A percentile compares a stretch with the other conserved stretches of the same genome.
Conservation (phyloP, 768 basidiomycete species). For the Boletales sp. region DNA sequence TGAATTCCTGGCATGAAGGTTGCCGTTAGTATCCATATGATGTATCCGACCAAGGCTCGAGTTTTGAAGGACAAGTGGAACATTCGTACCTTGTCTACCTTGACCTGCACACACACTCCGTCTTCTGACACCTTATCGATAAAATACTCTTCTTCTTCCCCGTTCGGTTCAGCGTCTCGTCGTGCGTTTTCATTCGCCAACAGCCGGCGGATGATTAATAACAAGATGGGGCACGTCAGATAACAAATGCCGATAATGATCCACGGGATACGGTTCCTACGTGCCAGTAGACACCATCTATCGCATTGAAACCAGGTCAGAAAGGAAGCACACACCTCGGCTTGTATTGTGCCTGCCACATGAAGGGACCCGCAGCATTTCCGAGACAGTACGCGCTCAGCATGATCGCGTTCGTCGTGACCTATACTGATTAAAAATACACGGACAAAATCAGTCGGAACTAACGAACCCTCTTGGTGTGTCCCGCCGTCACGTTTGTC, state of each 20-base stretch:
- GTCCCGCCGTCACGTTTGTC: slow-evolving; percentile 61
- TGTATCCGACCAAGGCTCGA: neutral
- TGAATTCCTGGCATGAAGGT: slow-evolving; percentile 46
- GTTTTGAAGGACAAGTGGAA: neutral
- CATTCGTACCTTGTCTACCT: slow-evolving; percentile 57
- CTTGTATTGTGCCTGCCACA: slow-evolving; percentile 69
- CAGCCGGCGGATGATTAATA: slow-evolving; percentile 49
- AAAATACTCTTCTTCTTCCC: slow-evolving; percentile 56
- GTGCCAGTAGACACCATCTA: neutral
- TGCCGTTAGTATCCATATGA: too few relatives aligned
- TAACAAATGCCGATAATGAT: slow-evolving; percentile 69
- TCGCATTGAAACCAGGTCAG: neutral
- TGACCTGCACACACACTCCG: slow-evolving; percentile 51
- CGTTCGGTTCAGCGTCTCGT: slow-evolving; percentile 56
- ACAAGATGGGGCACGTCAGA: slow-evolving; percentile 43
- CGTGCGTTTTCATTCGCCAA: slow-evolving; percentile 60
- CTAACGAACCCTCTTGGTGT: slow-evolving; percentile 64
- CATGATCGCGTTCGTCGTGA: slow-evolving; percentile 61
- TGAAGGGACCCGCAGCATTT: slow-evolving; percentile 70
- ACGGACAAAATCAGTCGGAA: slow-evolving; percentile 4
- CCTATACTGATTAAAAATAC: slow-evolving; percentile 2
- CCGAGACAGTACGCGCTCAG: slow-evolving; percentile 66
- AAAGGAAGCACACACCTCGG: slow-evolving; percentile 45
- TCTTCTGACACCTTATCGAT: slow-evolving; percentile 48
- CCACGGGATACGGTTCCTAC: slow-evolving; percentile 74